These are phyloP conservation scores for Mycena olivaceomarginata DNA, from an alignment of 768 basidiomycete species.

Conservation along the genomic window DNA sequence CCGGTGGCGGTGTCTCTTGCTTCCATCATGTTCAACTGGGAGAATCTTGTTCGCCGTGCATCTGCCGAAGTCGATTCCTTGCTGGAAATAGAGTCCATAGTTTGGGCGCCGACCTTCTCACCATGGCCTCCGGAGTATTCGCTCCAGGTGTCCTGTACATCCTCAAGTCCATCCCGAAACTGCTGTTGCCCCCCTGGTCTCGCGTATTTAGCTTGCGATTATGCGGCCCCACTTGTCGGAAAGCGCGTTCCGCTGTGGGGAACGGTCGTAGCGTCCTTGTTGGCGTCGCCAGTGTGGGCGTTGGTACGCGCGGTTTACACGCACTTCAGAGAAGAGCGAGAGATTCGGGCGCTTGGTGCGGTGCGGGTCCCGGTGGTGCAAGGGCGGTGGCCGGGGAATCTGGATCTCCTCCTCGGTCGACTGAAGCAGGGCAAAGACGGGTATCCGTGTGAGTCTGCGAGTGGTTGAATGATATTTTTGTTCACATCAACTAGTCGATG, in stretches of 20 bases:
- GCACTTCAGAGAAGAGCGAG: background rate
- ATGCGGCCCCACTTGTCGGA: too few relatives aligned
- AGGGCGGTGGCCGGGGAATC: background rate
- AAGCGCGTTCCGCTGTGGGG: too few relatives aligned
- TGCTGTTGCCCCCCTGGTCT: too few relatives aligned
- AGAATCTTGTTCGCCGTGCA: background rate
- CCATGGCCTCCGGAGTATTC: too few relatives aligned
- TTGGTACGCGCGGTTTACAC: too few relatives aligned
- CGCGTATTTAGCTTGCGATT: too few relatives aligned
- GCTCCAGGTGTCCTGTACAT: too few relatives aligned
- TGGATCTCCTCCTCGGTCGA: background rate
- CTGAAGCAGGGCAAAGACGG: background rate
- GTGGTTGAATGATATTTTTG: background rate
- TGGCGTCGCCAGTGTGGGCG: too few relatives aligned
- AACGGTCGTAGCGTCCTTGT: too few relatives aligned
- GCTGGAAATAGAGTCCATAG: background rate
- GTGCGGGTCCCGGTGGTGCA: background rate
- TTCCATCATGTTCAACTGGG: background rate
- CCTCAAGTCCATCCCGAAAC: too few relatives aligned
- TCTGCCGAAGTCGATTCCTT: background rate
- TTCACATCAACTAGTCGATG: background rate
- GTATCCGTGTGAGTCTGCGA: background rate
- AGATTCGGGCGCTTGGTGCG: background rate
- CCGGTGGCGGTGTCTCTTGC: too few relatives aligned
- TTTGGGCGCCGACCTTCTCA: background rate